phyloP scores from a whole-genome alignment of 148 eudicot species.

The Fagopyrum homotropicum region DNA sequence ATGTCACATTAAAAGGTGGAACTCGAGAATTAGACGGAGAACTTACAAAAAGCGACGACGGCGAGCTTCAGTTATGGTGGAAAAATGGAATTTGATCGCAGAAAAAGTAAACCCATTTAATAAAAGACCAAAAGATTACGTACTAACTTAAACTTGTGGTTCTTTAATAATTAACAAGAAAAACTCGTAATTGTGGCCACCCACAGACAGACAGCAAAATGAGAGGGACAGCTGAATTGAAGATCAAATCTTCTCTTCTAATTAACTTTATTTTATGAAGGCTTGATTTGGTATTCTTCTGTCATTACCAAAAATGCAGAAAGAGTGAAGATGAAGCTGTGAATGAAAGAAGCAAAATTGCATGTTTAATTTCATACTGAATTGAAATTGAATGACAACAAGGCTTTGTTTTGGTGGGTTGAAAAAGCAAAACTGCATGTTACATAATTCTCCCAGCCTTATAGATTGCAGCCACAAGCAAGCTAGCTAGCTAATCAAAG shows the following conservation, averaged over 20 bases:
- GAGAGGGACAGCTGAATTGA: neutral
- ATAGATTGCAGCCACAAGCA: neutral
- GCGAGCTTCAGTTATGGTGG: neutral
- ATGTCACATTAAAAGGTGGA: neutral
- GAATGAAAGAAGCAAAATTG: constrained; percentile 5
- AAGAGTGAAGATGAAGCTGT: neutral
- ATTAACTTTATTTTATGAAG: too few species aligned
- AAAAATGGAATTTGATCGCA: neutral
- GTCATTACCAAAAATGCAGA: neutral
- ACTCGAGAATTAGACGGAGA: neutral
- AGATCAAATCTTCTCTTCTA: neutral
- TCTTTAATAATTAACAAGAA: too few species aligned
- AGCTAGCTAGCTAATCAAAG: neutral
- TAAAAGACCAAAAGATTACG: neutral
- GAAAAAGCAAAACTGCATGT: neutral
- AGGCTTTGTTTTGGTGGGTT: neutral
- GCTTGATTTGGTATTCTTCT: too few species aligned
- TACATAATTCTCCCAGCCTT: neutral
- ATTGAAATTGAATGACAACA: neutral
- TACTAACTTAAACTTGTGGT: neutral
- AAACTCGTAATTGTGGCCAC: neutral
- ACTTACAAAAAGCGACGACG: neutral
- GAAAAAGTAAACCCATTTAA: neutral
- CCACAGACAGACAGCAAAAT: neutral
- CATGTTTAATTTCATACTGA: neutral